Percentiles rank a stretch among this genome's conserved stretches.
These are phyloP conservation scores for Epichloe uncinata DNA, from an alignment of 2,329 filamentous ascomycete genomes.

Conservation along the genomic window DNA sequence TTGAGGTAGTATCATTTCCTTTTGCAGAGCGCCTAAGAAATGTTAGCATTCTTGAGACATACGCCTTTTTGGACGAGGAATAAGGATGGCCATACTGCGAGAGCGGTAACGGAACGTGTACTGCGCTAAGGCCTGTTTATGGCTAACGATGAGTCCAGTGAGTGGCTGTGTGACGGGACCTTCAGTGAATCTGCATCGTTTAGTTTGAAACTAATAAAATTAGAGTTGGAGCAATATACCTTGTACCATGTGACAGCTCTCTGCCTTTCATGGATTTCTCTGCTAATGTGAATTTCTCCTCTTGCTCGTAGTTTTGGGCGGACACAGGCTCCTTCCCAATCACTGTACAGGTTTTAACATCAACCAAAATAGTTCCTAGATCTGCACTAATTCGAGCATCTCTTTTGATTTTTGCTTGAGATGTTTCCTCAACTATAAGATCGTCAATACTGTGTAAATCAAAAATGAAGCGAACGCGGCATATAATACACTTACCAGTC, in stretches of 20 bases:
- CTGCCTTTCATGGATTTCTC: constrained; percentile 17
- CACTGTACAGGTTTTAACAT: neutral
- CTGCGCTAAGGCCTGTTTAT: neutral
- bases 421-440: constrained; percentile 6
- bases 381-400: constrained; percentile 1
- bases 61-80: neutral
- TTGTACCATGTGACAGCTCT: constrained; percentile 12
- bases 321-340: fast-evolving
- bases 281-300: neutral
- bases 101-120: constrained; percentile 14
- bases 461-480: neutral
- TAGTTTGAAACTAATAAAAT: neutral
- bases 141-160: fast-evolving
- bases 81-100: constrained; percentile 5
- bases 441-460: neutral
- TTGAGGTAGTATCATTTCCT: constrained; percentile 12
- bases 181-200: neutral
- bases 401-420: neutral
- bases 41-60: neutral
- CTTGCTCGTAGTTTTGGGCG: too few species aligned
- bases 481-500: neutral
- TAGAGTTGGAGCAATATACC: constrained; percentile 4
- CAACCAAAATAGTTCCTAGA: constrained; percentile 10
- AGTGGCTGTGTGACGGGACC: neutral
- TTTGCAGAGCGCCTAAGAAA: constrained; percentile 10